These are phyloP conservation scores for Aegilops longissima DNA, from an alignment of 176 grass and related monocot species.

Conservation along the genomic window DNA sequence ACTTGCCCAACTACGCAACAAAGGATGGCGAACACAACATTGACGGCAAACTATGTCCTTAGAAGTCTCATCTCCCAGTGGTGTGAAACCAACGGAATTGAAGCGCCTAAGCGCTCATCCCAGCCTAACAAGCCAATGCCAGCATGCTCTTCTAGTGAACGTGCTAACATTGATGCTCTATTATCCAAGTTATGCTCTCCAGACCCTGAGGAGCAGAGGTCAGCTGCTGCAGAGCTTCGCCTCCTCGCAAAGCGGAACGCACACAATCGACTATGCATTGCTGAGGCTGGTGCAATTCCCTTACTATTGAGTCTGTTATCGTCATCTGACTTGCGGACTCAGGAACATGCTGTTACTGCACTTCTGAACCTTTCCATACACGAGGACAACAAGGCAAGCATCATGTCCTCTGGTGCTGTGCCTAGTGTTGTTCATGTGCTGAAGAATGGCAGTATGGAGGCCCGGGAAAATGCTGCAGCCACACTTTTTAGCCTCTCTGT, in stretches of 20 bases:
- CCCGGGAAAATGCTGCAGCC: conserved; percentile 91
- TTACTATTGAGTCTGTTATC: conserved; percentile 61
- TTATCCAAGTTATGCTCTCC: conserved; percentile 62
- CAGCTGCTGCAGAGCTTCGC: conserved; percentile 77
- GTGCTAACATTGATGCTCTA: conserved; percentile 72
- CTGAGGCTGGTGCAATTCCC: conserved; percentile 87
- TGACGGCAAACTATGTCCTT: conserved; percentile 85
- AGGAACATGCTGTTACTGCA: conserved; percentile 92
- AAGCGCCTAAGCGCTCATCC: conserved; percentile 61
- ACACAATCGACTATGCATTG: conserved; percentile 80
- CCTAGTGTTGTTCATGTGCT: conserved; percentile 77
- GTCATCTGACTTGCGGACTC: conserved; percentile 56
- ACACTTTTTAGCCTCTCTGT: conserved; percentile 95
- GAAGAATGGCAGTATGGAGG: conserved; percentile 90
- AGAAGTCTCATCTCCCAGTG: conserved; percentile 85
- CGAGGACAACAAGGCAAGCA: conserved; percentile 80
- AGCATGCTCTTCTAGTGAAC: conserved; percentile 51
- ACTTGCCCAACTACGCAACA: conserved; percentile 92
- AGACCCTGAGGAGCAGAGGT: conserved; percentile 55
- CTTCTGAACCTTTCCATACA: conserved; percentile 90
- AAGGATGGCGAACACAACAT: conserved; percentile 56
- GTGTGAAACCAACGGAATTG: conserved; percentile 73
- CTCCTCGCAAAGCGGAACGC: conserved; percentile 80
- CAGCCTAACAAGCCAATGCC: conserved; percentile 27
- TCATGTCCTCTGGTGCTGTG: conserved; percentile 72